A percentile compares a stretch with the other conserved stretches of the same genome.
These are phyloP conservation scores for Knoxdaviesia proteae DNA, from an alignment of 2,329 filamentous ascomycete species.

Conservation along the genomic window DNA sequence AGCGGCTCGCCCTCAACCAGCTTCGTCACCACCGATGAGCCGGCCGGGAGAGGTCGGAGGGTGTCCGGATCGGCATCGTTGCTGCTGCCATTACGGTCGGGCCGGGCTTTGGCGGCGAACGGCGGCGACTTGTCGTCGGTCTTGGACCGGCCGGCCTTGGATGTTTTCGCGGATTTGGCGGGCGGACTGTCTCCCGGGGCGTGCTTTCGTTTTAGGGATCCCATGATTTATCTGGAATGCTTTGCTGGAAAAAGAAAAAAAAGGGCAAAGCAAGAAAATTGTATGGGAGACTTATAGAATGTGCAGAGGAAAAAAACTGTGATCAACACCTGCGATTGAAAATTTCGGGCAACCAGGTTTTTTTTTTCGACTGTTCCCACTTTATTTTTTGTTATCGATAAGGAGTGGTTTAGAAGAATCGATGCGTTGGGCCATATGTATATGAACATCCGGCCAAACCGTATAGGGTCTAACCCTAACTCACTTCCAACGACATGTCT, in stretches of 20 bases:
- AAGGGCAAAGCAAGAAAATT: background rate
- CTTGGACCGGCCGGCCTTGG: slow-evolving; percentile 23
- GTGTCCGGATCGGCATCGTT: slow-evolving; percentile 10
- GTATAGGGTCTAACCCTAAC: too few species aligned
- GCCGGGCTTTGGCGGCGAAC: slow-evolving; percentile 10
- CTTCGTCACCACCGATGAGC: slow-evolving; percentile 19
- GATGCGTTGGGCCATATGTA: too few species aligned
- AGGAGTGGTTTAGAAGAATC: too few species aligned
- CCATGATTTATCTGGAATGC: slow-evolving; percentile 22
- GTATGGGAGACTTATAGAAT: too few species aligned
- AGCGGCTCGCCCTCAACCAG: slow-evolving; percentile 64
- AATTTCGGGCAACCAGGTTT: too few species aligned
- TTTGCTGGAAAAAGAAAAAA: slow-evolving; percentile 4
- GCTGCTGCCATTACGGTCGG: slow-evolving; percentile 13
- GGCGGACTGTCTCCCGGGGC: slow-evolving; percentile 28
- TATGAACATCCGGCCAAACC: too few species aligned
- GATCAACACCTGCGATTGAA: too few species aligned
- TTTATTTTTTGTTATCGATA: too few species aligned
- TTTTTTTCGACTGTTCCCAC: too few species aligned
- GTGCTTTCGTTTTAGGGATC: slow-evolving; percentile 36
- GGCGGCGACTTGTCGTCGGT: slow-evolving; percentile 17
- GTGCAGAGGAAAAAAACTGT: too few species aligned
- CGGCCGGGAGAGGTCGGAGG: slow-evolving; percentile 7
- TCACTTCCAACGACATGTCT: too few species aligned
- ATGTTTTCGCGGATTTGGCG: slow-evolving; percentile 25